A percentile compares a stretch with the other conserved stretches of the same genome.
Evolutionary conservation across 179 eudicot species (phyloP).

Genomic region (Spergularia azorica): DNA sequence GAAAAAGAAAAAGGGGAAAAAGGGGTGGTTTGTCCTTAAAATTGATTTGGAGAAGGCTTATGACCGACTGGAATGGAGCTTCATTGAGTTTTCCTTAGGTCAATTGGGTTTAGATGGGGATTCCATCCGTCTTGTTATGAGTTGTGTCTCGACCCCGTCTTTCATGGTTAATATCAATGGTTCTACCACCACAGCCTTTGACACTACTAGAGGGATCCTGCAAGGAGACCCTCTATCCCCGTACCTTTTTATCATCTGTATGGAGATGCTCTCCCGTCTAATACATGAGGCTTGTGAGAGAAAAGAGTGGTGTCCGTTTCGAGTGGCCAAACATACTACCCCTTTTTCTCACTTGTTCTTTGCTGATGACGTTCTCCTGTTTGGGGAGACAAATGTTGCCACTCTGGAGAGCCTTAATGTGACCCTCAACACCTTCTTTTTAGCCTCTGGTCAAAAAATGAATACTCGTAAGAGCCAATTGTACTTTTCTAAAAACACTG

Average conservation of each 20-base stretch:
- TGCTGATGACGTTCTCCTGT: too few relatives aligned
- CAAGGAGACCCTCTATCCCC: conserved; percentile 6
- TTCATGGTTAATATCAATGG: neutral
- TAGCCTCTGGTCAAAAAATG: neutral
- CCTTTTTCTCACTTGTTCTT: neutral
- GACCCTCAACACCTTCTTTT: neutral
- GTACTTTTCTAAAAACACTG: neutral
- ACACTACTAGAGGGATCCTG: neutral
- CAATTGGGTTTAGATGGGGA: neutral
- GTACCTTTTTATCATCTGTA: neutral
- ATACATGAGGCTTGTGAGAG: neutral
- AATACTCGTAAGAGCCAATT: neutral
- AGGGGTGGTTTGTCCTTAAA: too few relatives aligned
- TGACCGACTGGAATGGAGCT: too few relatives aligned
- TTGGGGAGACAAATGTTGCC: neutral
- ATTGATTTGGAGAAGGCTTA: too few relatives aligned
- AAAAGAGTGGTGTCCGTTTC: neutral
- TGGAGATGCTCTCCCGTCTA: too few relatives aligned
- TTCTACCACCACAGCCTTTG: neutral
- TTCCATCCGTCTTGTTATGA: neutral
- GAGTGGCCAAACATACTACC: neutral
- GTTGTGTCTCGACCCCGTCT: neutral
- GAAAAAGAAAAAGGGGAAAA: too few relatives aligned
- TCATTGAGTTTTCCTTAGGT: neutral
- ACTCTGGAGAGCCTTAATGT: neutral